A percentile compares a stretch with the other conserved stretches of the same genome.
Conservation (phyloP, 495 filamentous ascomycete species). For the Daldinia bambusicola region DNA sequence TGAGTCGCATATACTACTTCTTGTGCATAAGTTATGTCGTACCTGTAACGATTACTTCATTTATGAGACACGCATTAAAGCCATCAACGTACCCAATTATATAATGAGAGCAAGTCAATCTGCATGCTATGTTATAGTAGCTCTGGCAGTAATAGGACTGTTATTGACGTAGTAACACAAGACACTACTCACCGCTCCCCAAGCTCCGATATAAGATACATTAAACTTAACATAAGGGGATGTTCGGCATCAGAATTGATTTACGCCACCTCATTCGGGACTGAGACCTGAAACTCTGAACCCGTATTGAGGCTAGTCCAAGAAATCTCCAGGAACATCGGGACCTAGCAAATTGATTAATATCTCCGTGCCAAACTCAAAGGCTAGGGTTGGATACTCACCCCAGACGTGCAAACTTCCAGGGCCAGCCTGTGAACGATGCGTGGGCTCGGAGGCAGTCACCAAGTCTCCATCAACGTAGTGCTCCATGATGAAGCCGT, state of each 20-base stretch:
- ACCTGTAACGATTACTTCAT: background rate
- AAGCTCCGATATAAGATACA: conserved; percentile 31
- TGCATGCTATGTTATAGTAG: background rate
- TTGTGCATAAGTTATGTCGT: background rate
- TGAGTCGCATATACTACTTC: background rate
- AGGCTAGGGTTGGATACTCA: conserved; percentile 33
- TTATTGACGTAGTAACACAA: background rate
- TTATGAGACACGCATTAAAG: background rate
- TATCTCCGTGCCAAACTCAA: background rate
- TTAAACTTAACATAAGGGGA: background rate
- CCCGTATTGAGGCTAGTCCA: conserved; percentile 14
- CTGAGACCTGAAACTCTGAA: background rate
- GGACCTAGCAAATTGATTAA: conserved; percentile 37
- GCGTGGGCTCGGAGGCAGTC: conserved; percentile 66
- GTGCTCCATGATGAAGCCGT: conserved; percentile 70
- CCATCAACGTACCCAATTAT: background rate
- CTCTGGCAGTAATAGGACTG: background rate
- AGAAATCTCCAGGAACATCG: conserved; percentile 40
- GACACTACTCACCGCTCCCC: conserved; percentile 7
- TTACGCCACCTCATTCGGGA: background rate
- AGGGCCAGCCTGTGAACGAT: conserved; percentile 53
- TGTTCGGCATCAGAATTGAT: background rate
- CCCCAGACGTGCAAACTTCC: conserved; percentile 64
- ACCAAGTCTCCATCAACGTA: conserved; percentile 78
- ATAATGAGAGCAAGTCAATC: background rate